phyloP scores from a whole-genome alignment of 768 basidiomycete genomes.

The Coprinellus micaceus region DNA sequence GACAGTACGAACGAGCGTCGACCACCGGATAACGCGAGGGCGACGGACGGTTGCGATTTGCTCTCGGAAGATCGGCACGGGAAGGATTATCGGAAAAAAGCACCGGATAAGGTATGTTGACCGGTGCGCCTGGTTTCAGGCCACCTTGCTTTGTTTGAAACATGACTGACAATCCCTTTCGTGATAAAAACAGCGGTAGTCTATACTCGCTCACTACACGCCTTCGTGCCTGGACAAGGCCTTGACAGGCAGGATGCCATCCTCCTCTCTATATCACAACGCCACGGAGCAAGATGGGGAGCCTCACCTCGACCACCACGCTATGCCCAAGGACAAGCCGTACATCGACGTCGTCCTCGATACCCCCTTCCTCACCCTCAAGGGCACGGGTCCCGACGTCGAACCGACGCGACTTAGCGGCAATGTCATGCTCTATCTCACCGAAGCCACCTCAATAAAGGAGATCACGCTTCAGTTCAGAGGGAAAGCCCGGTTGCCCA shows the following conservation, averaged over 20 bases:
- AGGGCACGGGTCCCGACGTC: conserved; percentile 78
- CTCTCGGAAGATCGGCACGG: background rate
- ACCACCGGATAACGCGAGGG: background rate
- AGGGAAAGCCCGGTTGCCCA: conserved; percentile 76
- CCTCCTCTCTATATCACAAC: background rate
- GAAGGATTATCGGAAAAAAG: background rate
- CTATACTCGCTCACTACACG: background rate
- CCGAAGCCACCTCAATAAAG: conserved; percentile 79
- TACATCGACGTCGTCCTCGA: conserved; percentile 75
- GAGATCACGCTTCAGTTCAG: conserved; percentile 81
- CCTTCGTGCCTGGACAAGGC: background rate
- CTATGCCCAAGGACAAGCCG: conserved; percentile 24
- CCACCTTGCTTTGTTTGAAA: background rate
- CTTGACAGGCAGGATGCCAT: background rate
- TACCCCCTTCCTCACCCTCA: conserved; percentile 63
- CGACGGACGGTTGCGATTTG: no score
- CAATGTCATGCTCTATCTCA: conserved; percentile 72
- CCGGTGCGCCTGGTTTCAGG: background rate
- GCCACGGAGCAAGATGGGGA: background rate
- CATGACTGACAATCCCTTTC: background rate
- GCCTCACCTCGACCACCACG: background rate
- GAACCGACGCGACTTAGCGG: conserved; percentile 82
- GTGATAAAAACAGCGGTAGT: background rate
- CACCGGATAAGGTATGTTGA: background rate
- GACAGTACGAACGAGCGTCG: background rate